Evolutionary conservation across 805 yeast genomes (phyloP).

Genomic region (Sugiyamaella americana): DNA sequence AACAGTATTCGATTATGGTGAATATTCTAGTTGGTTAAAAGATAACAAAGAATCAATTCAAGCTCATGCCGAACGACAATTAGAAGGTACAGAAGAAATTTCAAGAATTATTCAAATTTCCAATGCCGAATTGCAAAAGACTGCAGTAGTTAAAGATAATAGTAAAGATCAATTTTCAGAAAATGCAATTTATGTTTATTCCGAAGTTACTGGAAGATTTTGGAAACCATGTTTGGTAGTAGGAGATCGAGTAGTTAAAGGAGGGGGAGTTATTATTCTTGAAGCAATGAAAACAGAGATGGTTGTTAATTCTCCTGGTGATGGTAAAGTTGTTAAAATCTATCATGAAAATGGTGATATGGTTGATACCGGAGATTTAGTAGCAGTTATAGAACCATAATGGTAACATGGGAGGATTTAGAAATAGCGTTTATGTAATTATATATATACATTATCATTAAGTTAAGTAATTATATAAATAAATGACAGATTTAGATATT

Average conservation of each 20-base stretch:
- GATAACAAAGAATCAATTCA: slow-evolving; percentile 68
- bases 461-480: too few species aligned
- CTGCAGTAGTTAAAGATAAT: slow-evolving; percentile 33
- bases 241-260: slow-evolving; percentile 67
- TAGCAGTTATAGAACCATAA: slow-evolving; percentile 61
- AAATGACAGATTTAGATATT: too few species aligned
- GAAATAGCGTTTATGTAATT: neutral
- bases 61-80: slow-evolving; percentile 58
- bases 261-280: slow-evolving; percentile 79
- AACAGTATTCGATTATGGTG: slow-evolving; percentile 72
- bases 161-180: slow-evolving; percentile 61
- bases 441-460: too few species aligned
- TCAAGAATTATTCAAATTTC: slow-evolving; percentile 75
- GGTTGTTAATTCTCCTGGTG: slow-evolving; percentile 64
- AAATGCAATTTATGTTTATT: slow-evolving; percentile 75
- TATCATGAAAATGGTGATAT: slow-evolving; percentile 84
- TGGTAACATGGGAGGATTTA: neutral
- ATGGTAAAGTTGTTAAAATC: slow-evolving; percentile 31
- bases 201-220: slow-evolving; percentile 92
- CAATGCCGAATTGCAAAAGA: slow-evolving; percentile 65
- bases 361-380: slow-evolving; percentile 95
- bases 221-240: slow-evolving; percentile 85
- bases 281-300: slow-evolving; percentile 99
- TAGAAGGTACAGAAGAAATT: slow-evolving; percentile 81
- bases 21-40: slow-evolving; percentile 73